Evolutionary conservation across 331 rosid genomes (phyloP), one percentile per base, ranked within the genome.

Genomic region (Acacia pycnantha): DNA sequence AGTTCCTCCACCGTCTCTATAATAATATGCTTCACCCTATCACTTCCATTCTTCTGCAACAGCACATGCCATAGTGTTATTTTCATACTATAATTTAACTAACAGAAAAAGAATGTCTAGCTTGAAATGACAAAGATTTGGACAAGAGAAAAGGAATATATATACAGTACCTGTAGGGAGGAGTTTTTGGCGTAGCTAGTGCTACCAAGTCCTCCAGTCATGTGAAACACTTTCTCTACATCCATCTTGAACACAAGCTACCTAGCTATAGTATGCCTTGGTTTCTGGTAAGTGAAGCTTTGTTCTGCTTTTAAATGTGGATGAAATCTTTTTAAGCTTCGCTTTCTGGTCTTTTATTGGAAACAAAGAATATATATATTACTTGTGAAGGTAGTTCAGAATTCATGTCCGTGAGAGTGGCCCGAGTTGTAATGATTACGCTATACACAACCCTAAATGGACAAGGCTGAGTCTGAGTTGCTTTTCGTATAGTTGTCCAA

Each of bases 1-100:
- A 90, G 84, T 40, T 90, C 89, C 84, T 88, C 89, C 50, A 93
- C 88, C 48, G 97, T 82, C 58, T 91, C 88, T 82, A 89, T 83
- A 71, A 93, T 89, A 79, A 95, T 86, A 87, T 93, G 93, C 85
- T 93, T 93, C 85, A 90, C 97, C 85, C 85, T 82, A 64, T 95
- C 97, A 51, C 93, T 88, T 10, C 81, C 97, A 79, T 86, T 87
- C 85, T 92, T 93, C 98, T 95, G 89, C 12, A 64, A 88, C 12
- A 27, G 43, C 1, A 27, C 43, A 4, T 14, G 24, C 65, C n/a
- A 50, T 4, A 6, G 67, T 61, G 3, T 24, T 61, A 64, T 15
- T 26, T 27, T 64, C 43, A 27, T 27, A 59, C 53, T 48, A 12
- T 11, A 13, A 5, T 62, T 33, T 1, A 54, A 19, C 62, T 27